These are phyloP conservation scores for Lepidium sativum DNA, from an alignment of 345 rosid genomes.

Conservation along the genomic window DNA sequence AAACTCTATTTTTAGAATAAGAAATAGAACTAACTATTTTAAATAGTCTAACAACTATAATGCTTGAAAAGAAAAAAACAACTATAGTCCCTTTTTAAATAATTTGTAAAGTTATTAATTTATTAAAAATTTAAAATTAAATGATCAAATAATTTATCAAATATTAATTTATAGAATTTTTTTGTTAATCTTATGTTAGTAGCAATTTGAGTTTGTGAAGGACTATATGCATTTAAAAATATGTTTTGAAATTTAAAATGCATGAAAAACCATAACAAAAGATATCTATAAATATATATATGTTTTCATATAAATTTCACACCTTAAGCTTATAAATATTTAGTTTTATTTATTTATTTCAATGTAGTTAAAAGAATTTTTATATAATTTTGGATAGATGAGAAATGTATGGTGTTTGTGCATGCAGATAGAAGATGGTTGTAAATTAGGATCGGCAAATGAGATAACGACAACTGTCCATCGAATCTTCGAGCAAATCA, in stretches of 20 bases:
- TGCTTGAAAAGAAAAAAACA: too few species aligned
- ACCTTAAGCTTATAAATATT: neutral
- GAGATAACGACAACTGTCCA: slow-evolving; percentile 50
- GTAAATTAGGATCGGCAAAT: slow-evolving; percentile 49
- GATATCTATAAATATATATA: neutral
- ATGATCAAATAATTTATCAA: too few species aligned
- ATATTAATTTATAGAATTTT: too few species aligned
- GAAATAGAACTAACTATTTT: too few species aligned
- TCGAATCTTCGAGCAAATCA: slow-evolving; percentile 49
- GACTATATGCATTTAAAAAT: neutral
- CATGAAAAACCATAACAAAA: neutral
- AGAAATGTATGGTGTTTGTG: neutral
- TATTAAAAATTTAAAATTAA: too few species aligned
- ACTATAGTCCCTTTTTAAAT: too few species aligned
- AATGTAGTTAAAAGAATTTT: neutral
- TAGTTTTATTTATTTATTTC: neutral
- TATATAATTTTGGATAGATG: neutral
- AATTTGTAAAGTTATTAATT: too few species aligned
- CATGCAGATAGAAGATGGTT: slow-evolving; percentile 61
- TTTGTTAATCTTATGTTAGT: neutral
- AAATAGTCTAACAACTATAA: too few species aligned
- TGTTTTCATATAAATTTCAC: neutral
- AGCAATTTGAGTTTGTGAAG: neutral
- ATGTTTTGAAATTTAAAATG: neutral
- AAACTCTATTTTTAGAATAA: too few species aligned